Conservation (phyloP, 495 filamentous ascomycete species). For the Lasiosphaeriaceae sp. region DNA sequence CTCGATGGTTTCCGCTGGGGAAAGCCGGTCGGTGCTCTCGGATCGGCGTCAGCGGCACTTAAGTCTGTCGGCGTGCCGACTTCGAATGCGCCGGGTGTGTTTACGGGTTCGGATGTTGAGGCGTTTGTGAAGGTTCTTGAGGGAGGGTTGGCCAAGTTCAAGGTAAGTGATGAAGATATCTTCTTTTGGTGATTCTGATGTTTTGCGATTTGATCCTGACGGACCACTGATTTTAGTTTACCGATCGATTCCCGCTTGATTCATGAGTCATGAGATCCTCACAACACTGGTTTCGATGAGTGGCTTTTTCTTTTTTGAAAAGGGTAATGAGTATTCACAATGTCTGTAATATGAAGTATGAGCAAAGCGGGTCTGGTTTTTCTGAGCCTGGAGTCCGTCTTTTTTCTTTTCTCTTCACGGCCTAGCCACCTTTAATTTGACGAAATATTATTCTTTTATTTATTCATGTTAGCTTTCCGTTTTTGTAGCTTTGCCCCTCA, state of each 20-base stretch:
- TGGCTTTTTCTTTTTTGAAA: neutral
- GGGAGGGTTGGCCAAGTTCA: conserved; percentile 61
- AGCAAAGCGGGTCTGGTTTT: neutral
- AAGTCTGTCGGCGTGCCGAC: conserved; percentile 35
- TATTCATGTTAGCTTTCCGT: too few relatives aligned
- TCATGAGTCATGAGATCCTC: conserved; percentile 1
- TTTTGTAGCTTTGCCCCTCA: neutral
- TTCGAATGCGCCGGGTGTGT: conserved; percentile 49
- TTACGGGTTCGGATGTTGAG: conserved; percentile 30
- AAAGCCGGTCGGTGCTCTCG: conserved; percentile 66
- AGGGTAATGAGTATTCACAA: neutral
- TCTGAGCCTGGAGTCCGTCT: too few relatives aligned
- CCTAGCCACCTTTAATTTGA: too few relatives aligned
- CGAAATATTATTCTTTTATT: too few relatives aligned
- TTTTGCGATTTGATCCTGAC: neutral
- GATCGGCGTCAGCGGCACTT: conserved; percentile 39
- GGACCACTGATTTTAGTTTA: conserved; percentile 34
- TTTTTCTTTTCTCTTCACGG: neutral
- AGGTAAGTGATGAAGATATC: conserved; percentile 35
- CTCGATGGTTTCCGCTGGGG: conserved; percentile 65
- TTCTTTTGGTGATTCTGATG: neutral
- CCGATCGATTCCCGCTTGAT: conserved; percentile 56
- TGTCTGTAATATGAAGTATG: neutral
- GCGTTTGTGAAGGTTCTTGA: conserved; percentile 47
- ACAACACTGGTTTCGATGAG: too few relatives aligned